Percentiles rank a stretch among this genome's conserved stretches.
phyloP scores from a whole-genome alignment of 2,329 filamentous ascomycete species.

The Moelleriella libera region DNA sequence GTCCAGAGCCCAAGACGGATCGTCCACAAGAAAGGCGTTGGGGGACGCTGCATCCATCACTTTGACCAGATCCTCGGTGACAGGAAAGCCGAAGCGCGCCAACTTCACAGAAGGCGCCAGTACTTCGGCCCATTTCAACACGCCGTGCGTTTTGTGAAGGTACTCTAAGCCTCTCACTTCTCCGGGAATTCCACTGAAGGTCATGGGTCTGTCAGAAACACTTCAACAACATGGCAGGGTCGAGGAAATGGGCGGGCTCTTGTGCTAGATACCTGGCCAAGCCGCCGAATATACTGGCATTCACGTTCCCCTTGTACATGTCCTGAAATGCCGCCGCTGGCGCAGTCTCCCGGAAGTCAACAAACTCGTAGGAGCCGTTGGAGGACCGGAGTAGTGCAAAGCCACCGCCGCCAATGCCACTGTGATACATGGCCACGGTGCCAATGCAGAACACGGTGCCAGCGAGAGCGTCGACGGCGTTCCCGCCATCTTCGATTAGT shows the following conservation, averaged over 20 bases:
- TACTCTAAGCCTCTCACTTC: constrained; percentile 62
- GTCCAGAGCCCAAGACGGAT: constrained; percentile 68
- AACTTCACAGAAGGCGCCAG: constrained; percentile 57
- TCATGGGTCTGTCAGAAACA: no score
- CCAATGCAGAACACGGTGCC: constrained; percentile 52
- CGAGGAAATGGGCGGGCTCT: neutral
- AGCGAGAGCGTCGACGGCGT: constrained; percentile 52
- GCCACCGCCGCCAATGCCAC: constrained; percentile 63
- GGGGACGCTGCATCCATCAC: constrained; percentile 45
- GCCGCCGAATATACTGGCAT: constrained; percentile 52
- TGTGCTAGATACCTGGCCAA: constrained; percentile 44
- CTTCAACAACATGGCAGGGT: neutral
- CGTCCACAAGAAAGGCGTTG: constrained; percentile 49
- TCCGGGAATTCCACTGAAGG: constrained; percentile 45
- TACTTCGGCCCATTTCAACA: constrained; percentile 50
- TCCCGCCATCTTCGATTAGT: constrained; percentile 44
- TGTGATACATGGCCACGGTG: constrained; percentile 50
- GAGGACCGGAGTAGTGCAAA: constrained; percentile 58
- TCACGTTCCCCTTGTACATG: constrained; percentile 63
- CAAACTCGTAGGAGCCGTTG: constrained; percentile 58
- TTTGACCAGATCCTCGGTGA: constrained; percentile 55
- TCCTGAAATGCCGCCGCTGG: constrained; percentile 64
- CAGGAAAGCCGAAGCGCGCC: constrained; percentile 57
- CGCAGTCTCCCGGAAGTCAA: constrained; percentile 78
- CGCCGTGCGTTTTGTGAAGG: constrained; percentile 54